Base-by-base conservation (phyloP, 2,329 filamentous ascomycete species). In the Nothophaeocryptopus gaeumannii region DNA sequence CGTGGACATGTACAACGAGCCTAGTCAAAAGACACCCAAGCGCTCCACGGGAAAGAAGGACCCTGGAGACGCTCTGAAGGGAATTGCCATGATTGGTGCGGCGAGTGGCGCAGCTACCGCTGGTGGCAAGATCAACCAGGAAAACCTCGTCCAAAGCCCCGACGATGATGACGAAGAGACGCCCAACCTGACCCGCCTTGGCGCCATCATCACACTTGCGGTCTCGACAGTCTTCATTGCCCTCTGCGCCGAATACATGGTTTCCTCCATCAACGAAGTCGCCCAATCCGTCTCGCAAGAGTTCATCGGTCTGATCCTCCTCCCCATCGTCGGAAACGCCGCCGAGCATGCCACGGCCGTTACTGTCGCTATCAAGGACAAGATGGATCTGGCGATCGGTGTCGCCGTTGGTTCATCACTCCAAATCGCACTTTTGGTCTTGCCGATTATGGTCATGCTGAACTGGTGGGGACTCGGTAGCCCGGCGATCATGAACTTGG, bases 191-290 rank as follows among this genome's bases (percentile, higher is more conserved):
- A 81, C 84, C 45, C 77, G 92, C 45, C 67, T 75, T 35, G 87
- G 90, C 11, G 89, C 91, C 1, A 60, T 95, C 3, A 73, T 80
- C 37, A 87, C 87, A 0, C 81, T 96, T 3, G 76, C 76, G 5
- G 73, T 80, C n/a, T 84, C 86, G 0, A 95, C 89, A 3, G 85
- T 84, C 36, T 74, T 92, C 45, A 89, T 95, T 39, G 89, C 87
- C 1, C 77, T 93, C 35, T 93, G 88, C 60, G 83, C 81, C 8
- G 82, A 85, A 61, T 84, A 78, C 64, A 80, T 84, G 78, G 81
- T 84, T 43, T 73, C 74, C 53, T 78, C 78, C 33, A 84, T 84
- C 58, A 72, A 79, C 47, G 75, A 72, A 8, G 70, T 85, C 43
- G 79, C 79, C 1, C 65, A 67, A 14, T 55, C 60, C 33, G 72